phyloP scores from a whole-genome alignment of 306 rosid species.

The Biancaea sappan region DNA sequence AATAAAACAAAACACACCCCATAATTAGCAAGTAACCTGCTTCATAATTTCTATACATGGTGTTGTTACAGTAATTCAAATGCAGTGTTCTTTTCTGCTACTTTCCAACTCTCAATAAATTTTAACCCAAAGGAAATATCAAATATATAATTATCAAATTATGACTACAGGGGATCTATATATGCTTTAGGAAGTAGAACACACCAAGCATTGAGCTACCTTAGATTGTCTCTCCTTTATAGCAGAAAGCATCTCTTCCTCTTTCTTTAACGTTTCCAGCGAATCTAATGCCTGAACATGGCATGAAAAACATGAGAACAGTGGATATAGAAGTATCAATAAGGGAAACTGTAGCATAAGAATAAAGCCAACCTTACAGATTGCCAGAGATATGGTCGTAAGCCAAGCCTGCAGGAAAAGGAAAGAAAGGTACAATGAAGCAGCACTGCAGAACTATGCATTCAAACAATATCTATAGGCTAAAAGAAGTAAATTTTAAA shows the following conservation, averaged over 20 bases:
- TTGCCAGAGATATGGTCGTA: constrained; percentile 77
- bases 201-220: constrained; percentile 51
- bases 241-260: constrained; percentile 84
- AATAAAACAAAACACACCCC: not conserved
- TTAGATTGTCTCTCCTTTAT: constrained; percentile 71
- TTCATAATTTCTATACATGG: not conserved
- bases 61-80: not conserved
- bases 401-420: constrained; percentile 76
- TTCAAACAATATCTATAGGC: not conserved
- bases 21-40: constrained; percentile 23
- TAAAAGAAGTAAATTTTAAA: not conserved
- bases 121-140: not conserved
- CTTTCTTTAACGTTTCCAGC: constrained; percentile 85
- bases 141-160: constrained; percentile 6
- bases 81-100: not conserved
- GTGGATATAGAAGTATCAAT: constrained; percentile 15
- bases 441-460: constrained; percentile 15
- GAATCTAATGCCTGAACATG: constrained; percentile 75
- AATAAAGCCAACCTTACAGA: constrained; percentile 74
- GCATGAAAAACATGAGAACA: constrained; percentile 31
- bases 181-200: constrained; percentile 11
- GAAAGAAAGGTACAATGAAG: constrained; percentile 22
- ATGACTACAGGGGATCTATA: constrained; percentile 10
- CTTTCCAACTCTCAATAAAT: constrained; percentile 1
- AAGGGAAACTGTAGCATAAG: constrained; percentile 16